These are phyloP conservation scores for Cytospora piceicola DNA, from an alignment of 2,329 filamentous ascomycete genomes.

Conservation along the genomic window DNA sequence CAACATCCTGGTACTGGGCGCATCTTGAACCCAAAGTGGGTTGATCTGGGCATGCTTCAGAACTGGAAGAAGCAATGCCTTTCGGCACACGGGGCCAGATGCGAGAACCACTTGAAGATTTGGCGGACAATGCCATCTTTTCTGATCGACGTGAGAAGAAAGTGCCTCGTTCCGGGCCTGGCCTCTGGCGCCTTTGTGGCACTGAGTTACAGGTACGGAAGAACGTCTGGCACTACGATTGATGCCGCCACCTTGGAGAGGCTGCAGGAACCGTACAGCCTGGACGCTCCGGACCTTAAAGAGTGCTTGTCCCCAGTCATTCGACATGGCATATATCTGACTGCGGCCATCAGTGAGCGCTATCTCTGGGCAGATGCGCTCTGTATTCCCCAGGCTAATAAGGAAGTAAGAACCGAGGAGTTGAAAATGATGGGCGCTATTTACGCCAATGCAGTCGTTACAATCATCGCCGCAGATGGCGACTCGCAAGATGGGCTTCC, in stretches of 20 bases:
- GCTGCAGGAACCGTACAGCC: not conserved
- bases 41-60: not conserved
- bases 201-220: conserved; percentile 15
- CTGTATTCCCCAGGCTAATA: conserved; percentile 39
- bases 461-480: conserved; percentile 30
- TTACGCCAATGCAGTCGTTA: conserved; percentile 34
- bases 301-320: conserved; percentile 35
- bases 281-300: not conserved
- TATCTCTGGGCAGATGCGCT: conserved; percentile 42
- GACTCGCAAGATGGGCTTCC: not conserved
- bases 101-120: conserved; percentile 3
- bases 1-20: not conserved
- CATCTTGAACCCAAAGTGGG: not conserved
- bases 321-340: conserved; percentile 18
- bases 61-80: conserved; percentile 7
- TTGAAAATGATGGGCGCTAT: conserved; percentile 28
- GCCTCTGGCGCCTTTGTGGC: conserved; percentile 4
- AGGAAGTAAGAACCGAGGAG: not conserved
- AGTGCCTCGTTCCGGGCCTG: not conserved
- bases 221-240: not conserved
- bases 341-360: conserved; percentile 31
- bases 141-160: conserved; percentile 1
- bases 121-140: not conserved
- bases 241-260: not conserved
- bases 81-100: not conserved